phyloP scores from a whole-genome alignment of 2,329 filamentous ascomycete species.

The Colletotrichum lini region DNA sequence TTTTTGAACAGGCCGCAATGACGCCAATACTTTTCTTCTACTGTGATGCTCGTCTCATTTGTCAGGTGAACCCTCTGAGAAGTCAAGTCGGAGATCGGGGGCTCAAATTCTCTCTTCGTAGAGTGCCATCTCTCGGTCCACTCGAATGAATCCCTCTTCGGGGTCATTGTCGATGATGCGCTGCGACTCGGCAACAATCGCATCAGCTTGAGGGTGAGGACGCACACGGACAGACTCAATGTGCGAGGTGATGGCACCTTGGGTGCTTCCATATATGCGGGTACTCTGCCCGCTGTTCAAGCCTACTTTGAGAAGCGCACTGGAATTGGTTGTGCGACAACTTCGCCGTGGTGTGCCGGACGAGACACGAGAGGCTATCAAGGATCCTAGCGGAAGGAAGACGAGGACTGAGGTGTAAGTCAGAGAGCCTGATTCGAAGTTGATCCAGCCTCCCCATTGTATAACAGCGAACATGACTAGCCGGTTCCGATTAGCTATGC shows the following conservation, averaged over 20 bases:
- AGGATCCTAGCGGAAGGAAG: slow-evolving; percentile 66
- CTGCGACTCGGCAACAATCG: slow-evolving; percentile 52
- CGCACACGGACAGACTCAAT: slow-evolving; percentile 45
- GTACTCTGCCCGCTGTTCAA: slow-evolving; percentile 34
- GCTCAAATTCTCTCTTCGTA: slow-evolving; percentile 49
- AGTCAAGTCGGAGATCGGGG: background rate
- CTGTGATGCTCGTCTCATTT: background rate
- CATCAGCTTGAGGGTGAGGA: slow-evolving; percentile 40
- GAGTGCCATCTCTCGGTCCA: slow-evolving; percentile 51
- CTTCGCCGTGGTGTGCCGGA: slow-evolving; percentile 39
- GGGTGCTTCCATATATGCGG: slow-evolving; percentile 27
- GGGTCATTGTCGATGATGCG: slow-evolving; percentile 45
- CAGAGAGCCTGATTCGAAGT: slow-evolving; percentile 66
- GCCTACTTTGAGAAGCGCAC: slow-evolving; percentile 34
- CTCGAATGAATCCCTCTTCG: slow-evolving; percentile 46
- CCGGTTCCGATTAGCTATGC: slow-evolving; percentile 8
- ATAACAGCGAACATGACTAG: slow-evolving; percentile 67
- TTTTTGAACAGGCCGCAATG: too few relatives aligned
- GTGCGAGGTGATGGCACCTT: slow-evolving; percentile 46
- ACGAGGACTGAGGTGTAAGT: slow-evolving; percentile 65
- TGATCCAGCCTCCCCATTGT: slow-evolving; percentile 57
- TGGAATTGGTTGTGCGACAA: slow-evolving; percentile 41
- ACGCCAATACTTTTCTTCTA: too few relatives aligned
- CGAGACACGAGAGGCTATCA: slow-evolving; percentile 64
- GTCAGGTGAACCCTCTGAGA: too few relatives aligned